phyloP scores from a whole-genome alignment of 2,329 filamentous ascomycete species.

The Hymenoscyphus salicellus region DNA sequence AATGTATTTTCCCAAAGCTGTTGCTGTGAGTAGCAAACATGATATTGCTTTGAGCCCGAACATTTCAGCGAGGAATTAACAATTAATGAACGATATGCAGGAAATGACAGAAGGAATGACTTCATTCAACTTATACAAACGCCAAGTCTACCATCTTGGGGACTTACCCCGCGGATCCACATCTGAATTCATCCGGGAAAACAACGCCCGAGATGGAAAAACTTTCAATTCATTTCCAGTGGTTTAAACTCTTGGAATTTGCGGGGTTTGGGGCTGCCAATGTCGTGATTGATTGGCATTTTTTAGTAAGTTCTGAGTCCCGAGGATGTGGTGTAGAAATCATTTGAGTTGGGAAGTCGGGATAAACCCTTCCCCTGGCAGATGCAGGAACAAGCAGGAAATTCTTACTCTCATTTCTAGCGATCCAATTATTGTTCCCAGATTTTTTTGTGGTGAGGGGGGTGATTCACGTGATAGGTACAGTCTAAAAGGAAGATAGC shows the following conservation, averaged over 20 bases:
- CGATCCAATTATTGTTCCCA: no score
- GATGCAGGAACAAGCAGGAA: no score
- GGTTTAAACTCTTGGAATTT: background rate
- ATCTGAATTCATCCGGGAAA: background rate
- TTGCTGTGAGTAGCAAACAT: slow-evolving; percentile 5
- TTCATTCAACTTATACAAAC: background rate
- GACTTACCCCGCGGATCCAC: slow-evolving; percentile 1
- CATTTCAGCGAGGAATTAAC: background rate
- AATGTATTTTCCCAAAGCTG: slow-evolving; percentile 50
- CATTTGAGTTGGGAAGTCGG: no score
- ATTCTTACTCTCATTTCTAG: no score
- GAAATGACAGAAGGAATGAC: background rate
- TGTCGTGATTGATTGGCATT: no score
- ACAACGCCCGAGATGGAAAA: background rate
- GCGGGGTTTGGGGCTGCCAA: no score
- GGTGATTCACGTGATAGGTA: no score
- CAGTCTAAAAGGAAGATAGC: no score
- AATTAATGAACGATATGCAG: background rate
- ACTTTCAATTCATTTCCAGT: background rate
- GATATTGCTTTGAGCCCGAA: background rate
- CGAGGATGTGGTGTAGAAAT: no score
- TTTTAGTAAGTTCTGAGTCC: no score
- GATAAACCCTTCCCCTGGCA: no score
- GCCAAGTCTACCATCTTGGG: background rate
- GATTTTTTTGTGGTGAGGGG: no score